These are phyloP conservation scores for Yamadazyma laniorum DNA, from an alignment of 805 yeast genomes.

Conservation along the genomic window DNA sequence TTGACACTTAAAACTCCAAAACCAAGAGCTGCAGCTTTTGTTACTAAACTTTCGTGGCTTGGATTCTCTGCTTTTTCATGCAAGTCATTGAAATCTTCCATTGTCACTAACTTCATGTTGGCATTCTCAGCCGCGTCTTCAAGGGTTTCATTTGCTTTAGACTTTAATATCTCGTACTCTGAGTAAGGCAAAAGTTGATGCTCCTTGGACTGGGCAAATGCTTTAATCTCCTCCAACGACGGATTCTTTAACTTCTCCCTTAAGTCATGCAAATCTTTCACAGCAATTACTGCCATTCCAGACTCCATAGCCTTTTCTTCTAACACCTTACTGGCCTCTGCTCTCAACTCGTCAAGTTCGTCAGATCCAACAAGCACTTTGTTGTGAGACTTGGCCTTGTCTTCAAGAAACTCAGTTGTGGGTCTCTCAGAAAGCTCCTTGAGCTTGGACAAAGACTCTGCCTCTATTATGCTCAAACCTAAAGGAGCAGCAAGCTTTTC, in stretches of 20 bases:
- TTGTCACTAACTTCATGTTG: slow-evolving; percentile 13
- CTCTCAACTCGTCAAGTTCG: slow-evolving; percentile 2
- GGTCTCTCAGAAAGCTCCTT: slow-evolving; percentile 2
- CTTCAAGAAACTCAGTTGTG: slow-evolving; percentile 1
- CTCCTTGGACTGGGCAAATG: background rate
- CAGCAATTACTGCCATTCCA: slow-evolving; percentile 16
- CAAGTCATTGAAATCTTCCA: slow-evolving; percentile 22
- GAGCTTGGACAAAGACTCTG: slow-evolving; percentile 1
- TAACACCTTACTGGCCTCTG: background rate
- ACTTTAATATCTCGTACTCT: background rate
- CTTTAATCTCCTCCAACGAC: background rate
- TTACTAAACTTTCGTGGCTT: slow-evolving; percentile 6
- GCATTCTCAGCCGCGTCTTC: slow-evolving; percentile 6
- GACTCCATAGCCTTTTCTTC: slow-evolving; percentile 8
- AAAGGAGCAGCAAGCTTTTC: slow-evolving; percentile 1
- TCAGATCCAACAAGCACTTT: background rate
- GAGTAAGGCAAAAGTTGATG: background rate
- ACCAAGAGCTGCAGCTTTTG: slow-evolving; percentile 14
- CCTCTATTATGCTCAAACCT: slow-evolving; percentile 10
- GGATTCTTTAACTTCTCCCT: slow-evolving; percentile 7
- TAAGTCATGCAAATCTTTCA: slow-evolving; percentile 16
- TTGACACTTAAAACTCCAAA: slow-evolving; percentile 10
- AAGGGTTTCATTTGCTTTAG: slow-evolving; percentile 9
- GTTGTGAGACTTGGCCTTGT: slow-evolving; percentile 3
- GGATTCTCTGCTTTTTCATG: slow-evolving; percentile 11